Evolutionary conservation across 306 rosid species (phyloP).

Genomic region (Lablab purpureus): DNA sequence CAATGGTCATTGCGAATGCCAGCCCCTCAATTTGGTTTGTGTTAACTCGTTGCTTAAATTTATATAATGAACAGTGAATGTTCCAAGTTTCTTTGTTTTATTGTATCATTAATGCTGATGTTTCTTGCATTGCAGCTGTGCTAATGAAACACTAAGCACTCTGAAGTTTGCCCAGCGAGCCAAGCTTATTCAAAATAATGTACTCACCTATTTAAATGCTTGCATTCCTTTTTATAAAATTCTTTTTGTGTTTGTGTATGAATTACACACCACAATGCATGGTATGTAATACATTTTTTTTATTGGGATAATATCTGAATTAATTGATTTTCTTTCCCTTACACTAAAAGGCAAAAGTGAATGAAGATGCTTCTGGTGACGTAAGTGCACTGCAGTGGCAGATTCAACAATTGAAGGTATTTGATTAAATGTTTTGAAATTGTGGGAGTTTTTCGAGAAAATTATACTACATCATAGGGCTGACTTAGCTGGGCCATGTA

Average conservation of each 20-base stretch:
- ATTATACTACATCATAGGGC: slow-evolving; percentile 35
- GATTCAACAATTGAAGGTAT: slow-evolving; percentile 89
- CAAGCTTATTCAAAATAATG: slow-evolving; percentile 96
- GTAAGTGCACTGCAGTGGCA: slow-evolving; percentile 84
- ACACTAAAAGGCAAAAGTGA: slow-evolving; percentile 80
- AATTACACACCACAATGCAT: slow-evolving; percentile 12
- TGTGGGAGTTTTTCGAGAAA: slow-evolving; percentile 39
- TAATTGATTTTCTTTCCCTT: slow-evolving; percentile 39
- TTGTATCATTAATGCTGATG: slow-evolving; percentile 30
- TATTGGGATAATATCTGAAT: slow-evolving; percentile 21
- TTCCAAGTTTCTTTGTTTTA: slow-evolving; percentile 34
- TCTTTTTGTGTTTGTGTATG: neutral
- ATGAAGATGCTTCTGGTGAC: slow-evolving; percentile 95
- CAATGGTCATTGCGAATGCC: slow-evolving; percentile 93
- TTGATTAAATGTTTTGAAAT: slow-evolving; percentile 30
- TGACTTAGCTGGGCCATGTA: slow-evolving; percentile 44
- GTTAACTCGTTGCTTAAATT: slow-evolving; percentile 43
- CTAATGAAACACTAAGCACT: slow-evolving; percentile 93
- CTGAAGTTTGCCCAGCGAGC: slow-evolving; percentile 99
- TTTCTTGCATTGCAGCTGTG: slow-evolving; percentile 71
- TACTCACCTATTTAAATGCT: slow-evolving; percentile 48
- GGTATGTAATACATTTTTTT: neutral
- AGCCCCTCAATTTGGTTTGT: slow-evolving; percentile 93
- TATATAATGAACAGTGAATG: neutral
- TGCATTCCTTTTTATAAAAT: neutral